Evolutionary conservation across 805 yeast species (phyloP), one percentile per base, ranked within the genome.

Genomic region (Myxozyma vanderwaltii): DNA sequence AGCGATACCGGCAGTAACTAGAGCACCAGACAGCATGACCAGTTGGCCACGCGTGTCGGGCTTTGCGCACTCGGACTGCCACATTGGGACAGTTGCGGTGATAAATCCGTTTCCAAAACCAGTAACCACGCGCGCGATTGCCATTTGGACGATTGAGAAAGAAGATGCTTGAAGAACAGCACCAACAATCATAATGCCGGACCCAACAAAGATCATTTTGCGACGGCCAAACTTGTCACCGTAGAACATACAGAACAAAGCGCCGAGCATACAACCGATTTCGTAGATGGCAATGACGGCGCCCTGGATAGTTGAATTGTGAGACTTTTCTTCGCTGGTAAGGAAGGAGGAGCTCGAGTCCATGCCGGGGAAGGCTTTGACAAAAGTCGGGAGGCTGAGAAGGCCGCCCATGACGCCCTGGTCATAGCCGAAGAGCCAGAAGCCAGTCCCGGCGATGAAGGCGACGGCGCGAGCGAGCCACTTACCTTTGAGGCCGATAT

Each of bases 31-130:
- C 69, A 86, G 74, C 67, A 82, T 81, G 56, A 86, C 89, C 64
- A 86, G 74, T 63, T 80, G 76, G 66, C 92, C 92, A 76, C 91
- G 82, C 62, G 77, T 78, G 61, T 81, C 82, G 10, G 89, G 81
- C 59, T 80, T 81, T 43, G 91, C 81, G 73, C 84, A 80, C 73
- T 88, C 96, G 1, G 92, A 80, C 71, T 86, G 91, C 84, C 88
- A 88, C 63, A 86, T 85, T 13, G 95, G 95, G 57, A 86, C 86
- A 35, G 91, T 85, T n/a, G 91, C 83, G 15, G 91, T 86, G 70
- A 83, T 82, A 70, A 86, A 72, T 62, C 94, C 94, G 63, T 84
- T 86, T 68, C 92, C 95, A 48, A 86, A 66, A 66, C 95, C 91
- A 19, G 88, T 82, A 35, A 84, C 70, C 48, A 85, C 83, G 76